Evolutionary conservation across 306 rosid species (phyloP).

Genomic region (Trifolium dubium): DNA sequence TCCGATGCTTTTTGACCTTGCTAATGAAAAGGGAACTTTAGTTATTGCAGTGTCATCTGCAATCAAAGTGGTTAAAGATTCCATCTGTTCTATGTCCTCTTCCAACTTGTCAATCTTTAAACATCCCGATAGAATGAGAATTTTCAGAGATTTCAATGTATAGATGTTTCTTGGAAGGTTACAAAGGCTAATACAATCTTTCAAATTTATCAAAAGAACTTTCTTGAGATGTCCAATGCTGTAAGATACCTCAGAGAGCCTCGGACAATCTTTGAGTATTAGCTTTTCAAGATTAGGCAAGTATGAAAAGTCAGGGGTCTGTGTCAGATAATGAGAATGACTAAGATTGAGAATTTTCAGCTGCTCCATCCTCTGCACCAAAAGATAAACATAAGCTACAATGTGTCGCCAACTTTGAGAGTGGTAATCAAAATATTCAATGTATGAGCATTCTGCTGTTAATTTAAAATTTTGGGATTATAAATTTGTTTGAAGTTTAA

Average conservation of each 20-base stretch:
- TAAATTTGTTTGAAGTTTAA: too few relatives aligned
- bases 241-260: slow-evolving; percentile 15
- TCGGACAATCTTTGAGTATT: slow-evolving; percentile 40
- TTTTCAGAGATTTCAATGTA: slow-evolving; percentile 37
- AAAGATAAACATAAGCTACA: neutral
- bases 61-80: slow-evolving; percentile 29
- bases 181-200: slow-evolving; percentile 34
- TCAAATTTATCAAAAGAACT: slow-evolving; percentile 39
- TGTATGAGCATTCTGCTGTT: too few relatives aligned
- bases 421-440: neutral
- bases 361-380: slow-evolving; percentile 34
- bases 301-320: slow-evolving; percentile 47
- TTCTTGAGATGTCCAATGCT: slow-evolving; percentile 34
- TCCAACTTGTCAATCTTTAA: slow-evolving; percentile 39
- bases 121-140: slow-evolving; percentile 47
- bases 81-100: slow-evolving; percentile 43
- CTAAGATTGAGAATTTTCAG: slow-evolving; percentile 52
- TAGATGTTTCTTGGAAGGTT: slow-evolving; percentile 48
- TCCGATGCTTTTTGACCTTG: slow-evolving; percentile 32
- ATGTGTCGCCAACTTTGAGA: neutral
- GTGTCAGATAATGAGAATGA: slow-evolving; percentile 40
- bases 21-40: slow-evolving; percentile 38
- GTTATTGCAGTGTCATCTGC: slow-evolving; percentile 50
- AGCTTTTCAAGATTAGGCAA: slow-evolving; percentile 53
- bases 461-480: too few relatives aligned